A percentile compares a stretch with the other conserved stretches of the same genome.
Conservation (phyloP, 257 asterid species). For the Verbena officinalis region DNA sequence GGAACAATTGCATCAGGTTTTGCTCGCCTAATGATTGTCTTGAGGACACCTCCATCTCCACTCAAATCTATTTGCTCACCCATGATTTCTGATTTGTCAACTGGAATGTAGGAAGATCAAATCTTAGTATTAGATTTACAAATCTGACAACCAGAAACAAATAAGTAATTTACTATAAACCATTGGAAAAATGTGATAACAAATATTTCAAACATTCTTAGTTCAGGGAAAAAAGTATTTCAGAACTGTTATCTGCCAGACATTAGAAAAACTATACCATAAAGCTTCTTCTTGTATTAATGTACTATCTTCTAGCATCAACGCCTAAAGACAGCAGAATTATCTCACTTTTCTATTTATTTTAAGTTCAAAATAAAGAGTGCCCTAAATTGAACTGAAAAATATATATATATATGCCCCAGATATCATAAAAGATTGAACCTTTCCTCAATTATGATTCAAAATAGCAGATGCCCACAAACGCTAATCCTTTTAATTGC, state of each 20-base stretch:
- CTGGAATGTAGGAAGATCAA: conserved; percentile 35
- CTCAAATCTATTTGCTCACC: conserved; percentile 70
- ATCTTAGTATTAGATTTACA: conserved; percentile 14
- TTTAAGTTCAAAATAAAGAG: neutral
- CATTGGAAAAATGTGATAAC: too few relatives aligned
- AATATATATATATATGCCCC: neutral
- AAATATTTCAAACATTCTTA: neutral
- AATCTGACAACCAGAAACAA: neutral
- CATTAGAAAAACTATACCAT: too few relatives aligned
- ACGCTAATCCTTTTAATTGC: conserved; percentile 9
- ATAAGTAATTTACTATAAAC: neutral
- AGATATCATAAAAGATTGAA: neutral
- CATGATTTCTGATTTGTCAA: conserved; percentile 51
- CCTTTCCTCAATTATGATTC: neutral
- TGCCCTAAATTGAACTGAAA: neutral
- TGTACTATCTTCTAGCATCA: too few relatives aligned
- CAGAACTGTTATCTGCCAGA: too few relatives aligned
- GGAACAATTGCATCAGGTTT: conserved; percentile 84
- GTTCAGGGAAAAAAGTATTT: neutral
- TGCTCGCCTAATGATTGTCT: conserved; percentile 69
- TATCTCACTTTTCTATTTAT: too few relatives aligned
- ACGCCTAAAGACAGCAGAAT: too few relatives aligned
- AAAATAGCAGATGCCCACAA: conserved; percentile 8
- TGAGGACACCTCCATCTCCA: conserved; percentile 97
- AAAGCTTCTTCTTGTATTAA: too few relatives aligned